Evolutionary conservation across 2,329 filamentous ascomycete species (phyloP).

Genomic region (Ascochyta pisi): DNA sequence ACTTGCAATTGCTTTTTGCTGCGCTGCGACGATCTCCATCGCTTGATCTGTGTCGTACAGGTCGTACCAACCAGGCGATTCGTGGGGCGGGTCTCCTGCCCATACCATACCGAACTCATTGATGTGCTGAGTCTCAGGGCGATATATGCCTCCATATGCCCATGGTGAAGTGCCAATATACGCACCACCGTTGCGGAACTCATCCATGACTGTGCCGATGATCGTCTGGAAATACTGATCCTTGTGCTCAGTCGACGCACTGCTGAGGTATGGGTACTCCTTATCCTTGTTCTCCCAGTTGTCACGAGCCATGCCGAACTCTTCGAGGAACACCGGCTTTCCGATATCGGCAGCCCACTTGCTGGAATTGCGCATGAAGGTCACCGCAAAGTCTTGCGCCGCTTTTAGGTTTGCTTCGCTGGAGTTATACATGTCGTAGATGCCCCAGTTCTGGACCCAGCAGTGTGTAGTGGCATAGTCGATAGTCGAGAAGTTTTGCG

Average conservation of each 20-base stretch:
- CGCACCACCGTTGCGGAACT: constrained; percentile 44
- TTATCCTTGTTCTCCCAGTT: constrained; percentile 49
- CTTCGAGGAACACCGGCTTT: constrained; percentile 50
- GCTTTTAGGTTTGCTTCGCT: constrained; percentile 38
- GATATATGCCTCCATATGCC: constrained; percentile 51
- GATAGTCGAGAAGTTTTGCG: constrained; percentile 46
- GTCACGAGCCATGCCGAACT: constrained; percentile 51
- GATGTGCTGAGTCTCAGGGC: constrained; percentile 48
- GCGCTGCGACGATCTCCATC: constrained; percentile 46
- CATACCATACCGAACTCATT: constrained; percentile 52
- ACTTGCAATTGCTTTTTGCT: constrained; percentile 39
- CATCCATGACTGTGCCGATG: constrained; percentile 45
- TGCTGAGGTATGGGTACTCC: constrained; percentile 48
- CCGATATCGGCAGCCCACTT: constrained; percentile 47
- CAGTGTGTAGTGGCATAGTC: constrained; percentile 51
- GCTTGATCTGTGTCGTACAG: constrained; percentile 49
- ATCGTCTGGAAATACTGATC: constrained; percentile 50
- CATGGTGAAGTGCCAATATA: constrained; percentile 50
- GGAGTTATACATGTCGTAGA: constrained; percentile 50
- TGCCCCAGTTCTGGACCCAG: constrained; percentile 52
- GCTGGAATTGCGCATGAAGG: constrained; percentile 45
- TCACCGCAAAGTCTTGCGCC: constrained; percentile 46
- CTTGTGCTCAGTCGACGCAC: constrained; percentile 46
- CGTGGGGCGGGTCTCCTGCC: constrained; percentile 52
- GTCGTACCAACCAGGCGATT: constrained; percentile 51